Percentiles rank a stretch among this genome's conserved stretches.
phyloP scores from a whole-genome alignment of 2,329 filamentous ascomycete species.

The Trichoderma guizhouense region DNA sequence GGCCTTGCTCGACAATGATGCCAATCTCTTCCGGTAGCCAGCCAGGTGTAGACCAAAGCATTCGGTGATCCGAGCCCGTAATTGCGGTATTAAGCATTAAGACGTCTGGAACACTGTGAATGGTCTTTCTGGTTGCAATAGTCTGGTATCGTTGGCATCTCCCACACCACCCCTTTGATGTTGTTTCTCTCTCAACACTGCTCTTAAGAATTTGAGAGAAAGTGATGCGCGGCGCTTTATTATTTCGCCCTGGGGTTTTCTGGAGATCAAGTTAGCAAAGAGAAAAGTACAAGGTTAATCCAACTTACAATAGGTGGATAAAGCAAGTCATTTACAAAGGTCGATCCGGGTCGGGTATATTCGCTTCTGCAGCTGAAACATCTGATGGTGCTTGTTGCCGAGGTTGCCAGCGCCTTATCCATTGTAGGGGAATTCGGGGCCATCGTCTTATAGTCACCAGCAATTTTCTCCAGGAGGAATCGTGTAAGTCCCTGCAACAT shows the following conservation, averaged over 20 bases:
- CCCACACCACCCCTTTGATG: conserved; percentile 89
- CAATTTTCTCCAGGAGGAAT: conserved; percentile 80
- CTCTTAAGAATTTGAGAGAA: conserved; percentile 93
- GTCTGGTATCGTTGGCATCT: conserved; percentile 88
- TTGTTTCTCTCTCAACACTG: conserved; percentile 85
- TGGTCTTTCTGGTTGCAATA: conserved; percentile 77
- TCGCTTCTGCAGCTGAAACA: conserved; percentile 88
- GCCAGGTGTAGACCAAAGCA: conserved; percentile 82
- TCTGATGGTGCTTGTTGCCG: conserved; percentile 68
- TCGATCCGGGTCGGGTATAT: conserved; percentile 73
- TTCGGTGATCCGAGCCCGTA: conserved; percentile 66
- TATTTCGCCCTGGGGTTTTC: conserved; percentile 48
- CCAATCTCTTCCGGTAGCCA: conserved; percentile 95
- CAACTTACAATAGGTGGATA: conserved; percentile 57
- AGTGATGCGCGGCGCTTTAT: conserved; percentile 54
- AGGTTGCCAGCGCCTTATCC: conserved; percentile 69
- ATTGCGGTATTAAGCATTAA: conserved; percentile 83
- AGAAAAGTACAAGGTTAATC: too few relatives aligned
- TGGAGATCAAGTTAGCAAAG: conserved; percentile 25
- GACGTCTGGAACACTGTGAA: conserved; percentile 79
- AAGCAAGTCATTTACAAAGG: conserved; percentile 79
- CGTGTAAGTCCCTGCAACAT: conserved; percentile 85
- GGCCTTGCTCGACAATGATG: conserved; percentile 83
- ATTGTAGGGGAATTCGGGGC: conserved; percentile 60
- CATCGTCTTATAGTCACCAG: conserved; percentile 70